Percentiles rank a stretch among this genome's conserved stretches.
Evolutionary conservation across 306 rosid genomes (phyloP).

Genomic region (Prunus padus): DNA sequence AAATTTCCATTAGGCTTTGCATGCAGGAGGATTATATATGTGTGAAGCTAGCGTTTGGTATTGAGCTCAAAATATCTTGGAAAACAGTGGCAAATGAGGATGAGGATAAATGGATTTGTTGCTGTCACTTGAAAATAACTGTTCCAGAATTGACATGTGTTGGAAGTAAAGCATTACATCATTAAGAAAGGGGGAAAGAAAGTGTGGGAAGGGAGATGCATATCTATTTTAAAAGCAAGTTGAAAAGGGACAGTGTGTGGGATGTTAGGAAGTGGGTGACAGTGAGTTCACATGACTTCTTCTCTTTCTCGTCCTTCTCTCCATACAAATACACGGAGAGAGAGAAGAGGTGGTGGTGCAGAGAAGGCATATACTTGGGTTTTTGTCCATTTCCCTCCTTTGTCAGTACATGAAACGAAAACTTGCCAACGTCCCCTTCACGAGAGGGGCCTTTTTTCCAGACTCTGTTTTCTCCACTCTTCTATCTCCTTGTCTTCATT

Average conservation of each 20-base stretch:
- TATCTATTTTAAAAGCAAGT: slow-evolving; percentile 6
- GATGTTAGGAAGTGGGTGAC: slow-evolving; percentile 46
- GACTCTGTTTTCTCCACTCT: slow-evolving; percentile 62
- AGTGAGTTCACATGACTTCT: slow-evolving; percentile 57
- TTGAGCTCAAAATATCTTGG: slow-evolving; percentile 2
- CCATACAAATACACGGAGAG: neutral
- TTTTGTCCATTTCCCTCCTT: slow-evolving; percentile 30
- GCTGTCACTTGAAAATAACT: slow-evolving; percentile 12
- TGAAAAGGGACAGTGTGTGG: slow-evolving; percentile 26
- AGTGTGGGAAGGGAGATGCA: slow-evolving; percentile 6
- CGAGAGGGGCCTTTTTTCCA: slow-evolving; percentile 73
- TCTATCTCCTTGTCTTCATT: slow-evolving; percentile 72
- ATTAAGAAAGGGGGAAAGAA: slow-evolving; percentile 17
- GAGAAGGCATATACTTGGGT: slow-evolving; percentile 29
- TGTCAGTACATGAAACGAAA: slow-evolving; percentile 38
- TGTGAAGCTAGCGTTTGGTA: neutral
- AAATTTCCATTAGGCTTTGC: neutral
- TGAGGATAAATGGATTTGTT: neutral
- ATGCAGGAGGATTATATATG: neutral
- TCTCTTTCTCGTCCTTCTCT: neutral
- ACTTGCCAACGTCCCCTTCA: slow-evolving; percentile 62
- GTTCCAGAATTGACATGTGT: neutral
- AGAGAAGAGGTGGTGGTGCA: slow-evolving; percentile 1
- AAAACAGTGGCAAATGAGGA: neutral
- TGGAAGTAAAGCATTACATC: slow-evolving; percentile 11